Conservation (phyloP, 2,329 filamentous ascomycete genomes). For the Penicillium aurantiogriseum region DNA sequence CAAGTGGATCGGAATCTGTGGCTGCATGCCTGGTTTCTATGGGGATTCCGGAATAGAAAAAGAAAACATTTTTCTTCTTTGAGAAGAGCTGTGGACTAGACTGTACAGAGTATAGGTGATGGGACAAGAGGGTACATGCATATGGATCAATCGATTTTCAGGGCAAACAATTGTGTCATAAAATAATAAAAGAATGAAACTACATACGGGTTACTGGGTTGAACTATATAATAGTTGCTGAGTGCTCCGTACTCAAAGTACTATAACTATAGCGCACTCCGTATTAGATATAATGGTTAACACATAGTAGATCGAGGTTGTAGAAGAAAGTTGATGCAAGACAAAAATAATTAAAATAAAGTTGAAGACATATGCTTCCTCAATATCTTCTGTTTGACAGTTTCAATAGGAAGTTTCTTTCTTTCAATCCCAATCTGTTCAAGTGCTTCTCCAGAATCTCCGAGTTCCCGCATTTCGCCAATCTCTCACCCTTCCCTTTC, state of each 20-base stretch:
- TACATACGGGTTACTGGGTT: not conserved
- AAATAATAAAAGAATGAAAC: not conserved
- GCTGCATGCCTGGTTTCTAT: conserved; percentile 9
- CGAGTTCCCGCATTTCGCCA: conserved; percentile 9
- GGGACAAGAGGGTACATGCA: not conserved
- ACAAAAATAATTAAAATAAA: too few relatives aligned
- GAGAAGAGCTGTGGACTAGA: not conserved
- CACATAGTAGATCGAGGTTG: not conserved
- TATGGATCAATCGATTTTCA: not conserved
- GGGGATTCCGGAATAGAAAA: conserved; percentile 8
- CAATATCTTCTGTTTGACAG: not conserved
- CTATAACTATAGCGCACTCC: not conserved
- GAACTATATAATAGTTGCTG: not conserved
- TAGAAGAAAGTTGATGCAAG: not conserved
- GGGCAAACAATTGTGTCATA: not conserved
- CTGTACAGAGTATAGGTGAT: not conserved
- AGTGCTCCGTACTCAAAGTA: not conserved
- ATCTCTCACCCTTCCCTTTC: conserved; percentile 16
- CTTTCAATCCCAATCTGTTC: conserved; percentile 1
- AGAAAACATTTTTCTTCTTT: conserved; percentile 1
- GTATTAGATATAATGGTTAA: not conserved
- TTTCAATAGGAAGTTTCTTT: not conserved
- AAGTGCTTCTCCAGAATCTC: conserved; percentile 9
- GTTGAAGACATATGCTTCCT: not conserved
- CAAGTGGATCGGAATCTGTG: conserved; percentile 2